These are phyloP conservation scores for Orbilia oligospora DNA, from an alignment of 2,329 filamentous ascomycete genomes.

Conservation along the genomic window DNA sequence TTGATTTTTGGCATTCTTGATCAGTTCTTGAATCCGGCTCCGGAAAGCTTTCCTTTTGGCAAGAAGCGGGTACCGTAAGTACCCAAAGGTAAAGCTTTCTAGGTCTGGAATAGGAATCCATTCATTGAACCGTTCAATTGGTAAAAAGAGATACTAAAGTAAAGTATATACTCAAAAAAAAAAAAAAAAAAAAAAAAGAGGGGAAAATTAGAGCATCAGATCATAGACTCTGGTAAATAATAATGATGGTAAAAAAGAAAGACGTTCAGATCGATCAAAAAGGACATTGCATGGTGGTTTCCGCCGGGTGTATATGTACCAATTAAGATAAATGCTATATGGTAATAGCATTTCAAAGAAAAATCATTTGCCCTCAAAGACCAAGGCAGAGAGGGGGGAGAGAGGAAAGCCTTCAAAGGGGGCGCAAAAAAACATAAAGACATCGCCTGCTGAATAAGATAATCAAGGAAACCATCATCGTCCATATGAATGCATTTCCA, in stretches of 20 bases:
- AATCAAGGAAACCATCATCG: slow-evolving; percentile 20
- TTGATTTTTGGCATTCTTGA: slow-evolving; percentile 1
- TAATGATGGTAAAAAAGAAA: neutral
- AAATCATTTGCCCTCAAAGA: slow-evolving; percentile 21
- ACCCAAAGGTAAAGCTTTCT: neutral
- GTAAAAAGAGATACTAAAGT: slow-evolving; percentile 2
- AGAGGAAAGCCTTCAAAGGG: neutral
- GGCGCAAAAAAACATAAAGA: slow-evolving; percentile 4
- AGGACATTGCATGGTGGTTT: slow-evolving; percentile 13
- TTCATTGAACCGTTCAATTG: slow-evolving; percentile 20
- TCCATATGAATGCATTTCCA: slow-evolving; percentile 33
- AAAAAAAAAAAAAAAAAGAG: neutral
- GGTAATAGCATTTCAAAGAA: slow-evolving; percentile 13
- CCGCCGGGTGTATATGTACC: slow-evolving; percentile 25
- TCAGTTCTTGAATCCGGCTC: neutral
- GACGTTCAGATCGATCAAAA: slow-evolving; percentile 2
- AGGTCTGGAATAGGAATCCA: neutral
- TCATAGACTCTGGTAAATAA: slow-evolving; percentile 5
- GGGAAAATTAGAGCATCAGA: slow-evolving; percentile 19
- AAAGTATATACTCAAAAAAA: slow-evolving; percentile 18
- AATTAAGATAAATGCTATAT: slow-evolving; percentile 1
- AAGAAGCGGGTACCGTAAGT: neutral
- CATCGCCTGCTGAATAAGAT: slow-evolving; percentile 30
- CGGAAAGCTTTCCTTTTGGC: neutral
- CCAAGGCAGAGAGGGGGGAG: slow-evolving; percentile 31